Base-by-base conservation (phyloP, 1,139 yeast species). In the Geotrichum histeridarum region DNA sequence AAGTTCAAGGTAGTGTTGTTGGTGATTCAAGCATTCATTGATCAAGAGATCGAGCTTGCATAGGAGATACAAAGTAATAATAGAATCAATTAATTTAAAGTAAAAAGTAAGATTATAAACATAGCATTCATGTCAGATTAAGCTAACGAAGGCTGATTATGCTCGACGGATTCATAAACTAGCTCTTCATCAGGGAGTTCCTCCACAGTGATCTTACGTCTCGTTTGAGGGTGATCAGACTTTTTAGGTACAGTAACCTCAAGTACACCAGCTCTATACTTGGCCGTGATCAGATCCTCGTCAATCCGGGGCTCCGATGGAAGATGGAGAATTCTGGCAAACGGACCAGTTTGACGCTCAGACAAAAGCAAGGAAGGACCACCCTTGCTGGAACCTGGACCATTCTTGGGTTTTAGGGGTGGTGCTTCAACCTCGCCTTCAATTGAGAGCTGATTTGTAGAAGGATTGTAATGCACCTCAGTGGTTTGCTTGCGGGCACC, bases 381-480 rank as follows among this genome's bases (percentile, higher is more conserved):
- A 17, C 27, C 27, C 15, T 9, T 17, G 30, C 42, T 6, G n/a
- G 33, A 8, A 4, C 14, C 35, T 3, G 42, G 31, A 50, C 59
- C 52, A 2, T 12, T 9, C 8, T 17, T 18, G 14, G 31, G 12
- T 15, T 36, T 32, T 56, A 48, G 35, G n/a, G 48, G 43, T n/a
- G 62, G 61, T 3, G 55, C 47, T 15, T 42, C 50, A 51, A 76
- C 68, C 11, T 70, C 70, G 41, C 83, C 83, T 56, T 74, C 75
- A 36, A 79, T 66, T 18, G 76, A 70, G 55, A 49, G 61, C 58
- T 79, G 82, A 62, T 76, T 77, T 6, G 77, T 71, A 2, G 79
- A 69, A 41, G 83, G 81, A 63, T 80, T 83, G 68, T 72, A 80
- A 63, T 80, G 81, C 51, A 81, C 75, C 48, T 74, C 76, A 59